A percentile compares a stretch with the other conserved stretches of the same genome.
These are phyloP conservation scores for Kwoniella sp. DNA, from an alignment of 768 basidiomycete genomes.

Conservation along the genomic window DNA sequence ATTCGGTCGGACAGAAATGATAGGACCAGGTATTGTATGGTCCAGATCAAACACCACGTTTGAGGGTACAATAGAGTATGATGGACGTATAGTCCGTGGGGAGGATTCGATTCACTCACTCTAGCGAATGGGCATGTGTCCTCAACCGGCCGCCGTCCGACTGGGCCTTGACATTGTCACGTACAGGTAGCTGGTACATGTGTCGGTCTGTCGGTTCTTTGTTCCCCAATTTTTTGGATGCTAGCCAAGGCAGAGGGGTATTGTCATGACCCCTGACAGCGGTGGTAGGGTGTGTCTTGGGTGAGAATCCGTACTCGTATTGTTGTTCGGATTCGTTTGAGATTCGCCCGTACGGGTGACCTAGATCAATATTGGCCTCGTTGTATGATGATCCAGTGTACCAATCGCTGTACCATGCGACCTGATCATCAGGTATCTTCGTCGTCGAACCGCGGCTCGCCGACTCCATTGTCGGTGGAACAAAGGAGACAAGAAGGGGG, in stretches of 20 bases:
- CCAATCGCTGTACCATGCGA: too few species aligned
- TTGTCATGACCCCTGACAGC: too few species aligned
- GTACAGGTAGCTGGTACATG: slow-evolving; percentile 34
- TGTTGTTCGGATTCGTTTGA: too few species aligned
- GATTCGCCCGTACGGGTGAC: too few species aligned
- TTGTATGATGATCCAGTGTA: too few species aligned
- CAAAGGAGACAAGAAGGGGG: too few species aligned
- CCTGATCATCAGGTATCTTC: too few species aligned
- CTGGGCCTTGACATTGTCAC: background rate
- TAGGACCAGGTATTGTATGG: background rate
- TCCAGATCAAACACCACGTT: background rate
- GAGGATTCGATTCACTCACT: slow-evolving; percentile 37
- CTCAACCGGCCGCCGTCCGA: slow-evolving; percentile 13
- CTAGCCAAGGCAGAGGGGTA: too few species aligned
- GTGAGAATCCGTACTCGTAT: slow-evolving; percentile 3
- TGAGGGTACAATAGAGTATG: background rate
- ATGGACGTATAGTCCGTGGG: too few species aligned
- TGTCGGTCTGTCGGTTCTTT: slow-evolving; percentile 36
- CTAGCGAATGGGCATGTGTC: slow-evolving; percentile 2
- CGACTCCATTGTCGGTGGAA: too few species aligned
- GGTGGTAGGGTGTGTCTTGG: slow-evolving; percentile 8
- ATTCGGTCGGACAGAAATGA: background rate
- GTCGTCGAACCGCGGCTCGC: too few species aligned
- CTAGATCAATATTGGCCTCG: too few species aligned
- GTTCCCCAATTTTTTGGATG: slow-evolving; percentile 17